A percentile compares a stretch with the other conserved stretches of the same genome.
phyloP scores from a whole-genome alignment of 306 rosid genomes.

The Amphicarpaea edgeworthii region DNA sequence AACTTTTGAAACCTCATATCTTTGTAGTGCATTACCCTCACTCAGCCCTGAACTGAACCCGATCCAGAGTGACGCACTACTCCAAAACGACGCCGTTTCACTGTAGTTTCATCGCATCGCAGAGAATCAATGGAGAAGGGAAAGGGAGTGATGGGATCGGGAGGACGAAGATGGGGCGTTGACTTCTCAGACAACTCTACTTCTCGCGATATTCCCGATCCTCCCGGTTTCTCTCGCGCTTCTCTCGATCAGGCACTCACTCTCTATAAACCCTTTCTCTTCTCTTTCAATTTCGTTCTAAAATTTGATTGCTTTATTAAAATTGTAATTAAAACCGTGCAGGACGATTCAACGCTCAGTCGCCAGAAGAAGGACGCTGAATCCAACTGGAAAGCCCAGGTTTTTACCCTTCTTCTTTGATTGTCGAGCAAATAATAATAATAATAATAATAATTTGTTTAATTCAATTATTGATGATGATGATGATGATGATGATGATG shows the following conservation, averaged over 20 bases:
- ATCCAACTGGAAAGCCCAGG: constrained; percentile 96
- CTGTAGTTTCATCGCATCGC: no score
- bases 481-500: no score
- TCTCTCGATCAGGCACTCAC: constrained; percentile 68
- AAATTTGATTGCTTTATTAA: not conserved
- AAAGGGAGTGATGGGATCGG: constrained; percentile 71
- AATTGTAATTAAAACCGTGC: not conserved
- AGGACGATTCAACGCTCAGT: constrained; percentile 92
- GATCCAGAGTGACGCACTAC: not conserved
- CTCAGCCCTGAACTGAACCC: not conserved
- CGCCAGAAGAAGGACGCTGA: constrained; percentile 98
- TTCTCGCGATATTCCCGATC: constrained; percentile 80
- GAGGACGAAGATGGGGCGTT: constrained; percentile 89
- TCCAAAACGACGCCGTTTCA: constrained; percentile 4
- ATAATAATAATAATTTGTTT: no score
- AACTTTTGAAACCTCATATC: not conserved
- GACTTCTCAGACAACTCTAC: constrained; percentile 80
- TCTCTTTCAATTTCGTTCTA: not conserved
- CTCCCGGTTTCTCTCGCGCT: constrained; percentile 95
- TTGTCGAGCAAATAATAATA: no score
- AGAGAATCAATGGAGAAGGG: constrained; percentile 74
- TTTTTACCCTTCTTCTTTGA: constrained; percentile 4
- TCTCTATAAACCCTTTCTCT: not conserved
- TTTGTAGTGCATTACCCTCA: not conserved
- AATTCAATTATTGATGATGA: no score